A percentile compares a stretch with the other conserved stretches of the same genome.
Evolutionary conservation across 371 early-diverging fungal species (phyloP).

Genomic region (Mucor circinelloides): DNA sequence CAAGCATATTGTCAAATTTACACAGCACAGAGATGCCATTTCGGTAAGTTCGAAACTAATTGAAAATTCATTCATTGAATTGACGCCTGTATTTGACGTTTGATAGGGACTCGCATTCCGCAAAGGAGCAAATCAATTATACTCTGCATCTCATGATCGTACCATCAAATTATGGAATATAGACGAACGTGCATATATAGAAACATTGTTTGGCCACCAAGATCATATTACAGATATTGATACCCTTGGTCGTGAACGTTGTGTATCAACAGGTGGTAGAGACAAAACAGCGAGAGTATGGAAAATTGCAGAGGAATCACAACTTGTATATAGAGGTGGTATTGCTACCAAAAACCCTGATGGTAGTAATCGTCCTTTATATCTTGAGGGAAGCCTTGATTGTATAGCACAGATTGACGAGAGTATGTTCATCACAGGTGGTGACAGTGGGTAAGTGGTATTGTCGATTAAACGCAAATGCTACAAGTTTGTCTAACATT

Average conservation of each 20-base stretch:
- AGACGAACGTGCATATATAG: constrained; percentile 89
- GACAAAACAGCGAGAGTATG: constrained; percentile 92
- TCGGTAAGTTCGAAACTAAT: constrained; percentile 48
- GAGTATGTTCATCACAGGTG: constrained; percentile 87
- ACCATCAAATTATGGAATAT: constrained; percentile 96
- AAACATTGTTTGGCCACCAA: constrained; percentile 98
- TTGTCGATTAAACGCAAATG: background rate
- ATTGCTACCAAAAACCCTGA: constrained; percentile 54
- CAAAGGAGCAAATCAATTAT: constrained; percentile 82
- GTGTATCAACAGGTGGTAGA: constrained; percentile 90
- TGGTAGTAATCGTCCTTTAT: constrained; percentile 26
- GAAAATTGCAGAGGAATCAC: constrained; percentile 94
- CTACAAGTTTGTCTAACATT: background rate
- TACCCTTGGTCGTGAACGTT: constrained; percentile 84
- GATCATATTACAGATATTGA: constrained; percentile 82
- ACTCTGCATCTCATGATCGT: constrained; percentile 90
- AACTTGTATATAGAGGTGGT: constrained; percentile 90
- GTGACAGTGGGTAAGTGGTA: constrained; percentile 75
- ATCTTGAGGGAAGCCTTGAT: constrained; percentile 82
- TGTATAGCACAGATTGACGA: constrained; percentile 90
- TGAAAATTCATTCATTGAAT: background rate
- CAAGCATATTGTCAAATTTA: constrained; percentile 72
- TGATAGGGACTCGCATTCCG: constrained; percentile 83
- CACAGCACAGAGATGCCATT: constrained; percentile 91
- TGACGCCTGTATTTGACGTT: background rate